Conservation (phyloP, 2,329 filamentous ascomycete genomes). For the Talaromyces piceae region DNA sequence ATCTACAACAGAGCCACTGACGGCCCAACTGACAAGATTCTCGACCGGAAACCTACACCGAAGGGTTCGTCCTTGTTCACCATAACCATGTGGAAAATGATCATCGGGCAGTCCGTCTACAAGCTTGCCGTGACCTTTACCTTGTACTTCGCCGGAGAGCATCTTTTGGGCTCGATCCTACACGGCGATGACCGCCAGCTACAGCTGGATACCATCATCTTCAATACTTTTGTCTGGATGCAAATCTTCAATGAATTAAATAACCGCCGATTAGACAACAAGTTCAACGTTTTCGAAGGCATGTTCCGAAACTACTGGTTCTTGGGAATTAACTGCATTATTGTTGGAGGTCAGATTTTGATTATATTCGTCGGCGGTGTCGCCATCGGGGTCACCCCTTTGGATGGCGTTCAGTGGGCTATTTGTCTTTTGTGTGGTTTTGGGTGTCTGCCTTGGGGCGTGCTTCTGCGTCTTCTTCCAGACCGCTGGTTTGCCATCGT, state of each 20-base stretch:
- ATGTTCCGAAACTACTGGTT: conserved; percentile 83
- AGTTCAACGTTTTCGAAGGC: conserved; percentile 92
- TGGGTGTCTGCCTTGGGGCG: conserved; percentile 76
- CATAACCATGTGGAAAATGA: conserved; percentile 98
- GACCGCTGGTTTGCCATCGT: conserved; percentile 46
- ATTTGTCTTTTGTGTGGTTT: conserved; percentile 77
- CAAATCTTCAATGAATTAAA: conserved; percentile 99
- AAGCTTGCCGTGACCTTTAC: conserved; percentile 73
- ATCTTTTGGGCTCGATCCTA: conserved; percentile 53
- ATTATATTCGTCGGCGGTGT: conserved; percentile 80
- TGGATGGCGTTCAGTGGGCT: conserved; percentile 75
- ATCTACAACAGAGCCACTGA: conserved; percentile 63
- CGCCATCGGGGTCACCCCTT: conserved; percentile 66
- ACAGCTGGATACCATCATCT: conserved; percentile 72
- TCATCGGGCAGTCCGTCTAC: conserved; percentile 83
- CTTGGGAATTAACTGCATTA: conserved; percentile 72
- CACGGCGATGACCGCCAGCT: conserved; percentile 28
- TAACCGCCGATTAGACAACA: conserved; percentile 89
- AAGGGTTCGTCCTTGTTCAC: conserved; percentile 74
- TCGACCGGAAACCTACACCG: conserved; percentile 70
- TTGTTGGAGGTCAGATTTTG: conserved; percentile 81
- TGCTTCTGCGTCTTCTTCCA: conserved; percentile 74
- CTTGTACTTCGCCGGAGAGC: conserved; percentile 66
- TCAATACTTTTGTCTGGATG: conserved; percentile 99
- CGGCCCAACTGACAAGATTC: conserved; percentile 72